A percentile compares a stretch with the other conserved stretches of the same genome.
These are phyloP conservation scores for Cladosporium sphaerospermum DNA, from an alignment of 2,329 filamentous ascomycete genomes.

Conservation along the genomic window DNA sequence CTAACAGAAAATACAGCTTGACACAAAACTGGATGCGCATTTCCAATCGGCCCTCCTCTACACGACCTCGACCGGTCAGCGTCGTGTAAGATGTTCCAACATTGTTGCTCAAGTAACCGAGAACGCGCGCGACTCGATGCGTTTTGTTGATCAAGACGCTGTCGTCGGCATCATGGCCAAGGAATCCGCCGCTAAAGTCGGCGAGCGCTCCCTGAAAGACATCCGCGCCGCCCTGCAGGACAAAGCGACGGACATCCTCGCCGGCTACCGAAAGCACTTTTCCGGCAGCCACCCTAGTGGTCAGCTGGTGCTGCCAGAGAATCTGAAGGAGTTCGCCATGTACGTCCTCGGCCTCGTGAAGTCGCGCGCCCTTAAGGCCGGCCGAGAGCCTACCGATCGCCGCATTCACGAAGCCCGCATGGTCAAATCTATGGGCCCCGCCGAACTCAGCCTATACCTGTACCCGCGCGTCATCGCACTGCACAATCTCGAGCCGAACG, in stretches of 20 bases:
- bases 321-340: slow-evolving; percentile 94
- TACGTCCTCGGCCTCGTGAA: slow-evolving; percentile 88
- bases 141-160: slow-evolving; percentile 92
- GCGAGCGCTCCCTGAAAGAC: slow-evolving; percentile 70
- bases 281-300: slow-evolving; percentile 80
- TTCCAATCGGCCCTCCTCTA: slow-evolving; percentile 95
- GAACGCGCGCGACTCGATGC: slow-evolving; percentile 74
- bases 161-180: slow-evolving; percentile 85
- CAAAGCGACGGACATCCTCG: slow-evolving; percentile 86
- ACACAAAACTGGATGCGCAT: slow-evolving; percentile 90
- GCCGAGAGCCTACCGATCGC: slow-evolving; percentile 83
- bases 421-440: slow-evolving; percentile 78
- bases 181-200: slow-evolving; percentile 81
- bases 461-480: slow-evolving; percentile 91
- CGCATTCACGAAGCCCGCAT: slow-evolving; percentile 87
- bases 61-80: slow-evolving; percentile 82
- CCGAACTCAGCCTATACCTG: slow-evolving; percentile 83
- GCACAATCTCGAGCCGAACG: slow-evolving; percentile 79
- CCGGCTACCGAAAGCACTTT: slow-evolving; percentile 88
- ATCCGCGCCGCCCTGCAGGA: slow-evolving; percentile 78
- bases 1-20: slow-evolving; percentile 46
- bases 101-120: slow-evolving; percentile 89
- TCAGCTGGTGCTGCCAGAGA: slow-evolving; percentile 90
- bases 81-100: slow-evolving; percentile 87
- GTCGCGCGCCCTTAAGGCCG: slow-evolving; percentile 85